Evolutionary conservation across 495 filamentous ascomycete species (phyloP).

Genomic region (Hypoxylon perforatum): DNA sequence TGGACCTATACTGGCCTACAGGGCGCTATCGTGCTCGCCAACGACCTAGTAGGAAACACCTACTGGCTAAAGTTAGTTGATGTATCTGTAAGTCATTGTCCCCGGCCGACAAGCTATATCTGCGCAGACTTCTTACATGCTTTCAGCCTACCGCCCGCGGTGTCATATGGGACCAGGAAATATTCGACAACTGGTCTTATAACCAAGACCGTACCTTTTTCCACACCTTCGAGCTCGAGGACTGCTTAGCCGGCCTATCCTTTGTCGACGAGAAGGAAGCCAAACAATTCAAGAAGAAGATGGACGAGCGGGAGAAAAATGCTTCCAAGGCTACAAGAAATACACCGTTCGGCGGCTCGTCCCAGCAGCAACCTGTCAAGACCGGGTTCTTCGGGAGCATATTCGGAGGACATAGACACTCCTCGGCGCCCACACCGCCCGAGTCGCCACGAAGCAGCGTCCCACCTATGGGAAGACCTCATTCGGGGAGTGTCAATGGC

Average conservation of each 20-base stretch:
- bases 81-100: slow-evolving; percentile 76
- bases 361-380: slow-evolving; percentile 52
- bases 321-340: slow-evolving; percentile 84
- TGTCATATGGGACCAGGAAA: slow-evolving; percentile 98
- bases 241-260: slow-evolving; percentile 87
- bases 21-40: slow-evolving; percentile 90
- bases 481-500: slow-evolving; percentile 55
- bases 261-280: slow-evolving; percentile 98
- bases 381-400: slow-evolving; percentile 70
- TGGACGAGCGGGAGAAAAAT: slow-evolving; percentile 93
- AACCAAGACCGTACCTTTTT: slow-evolving; percentile 97
- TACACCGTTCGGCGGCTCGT: slow-evolving; percentile 77
- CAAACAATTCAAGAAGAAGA: slow-evolving; percentile 91
- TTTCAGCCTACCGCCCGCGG: slow-evolving; percentile 79
- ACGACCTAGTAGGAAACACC: slow-evolving; percentile 93
- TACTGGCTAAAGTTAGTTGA: slow-evolving; percentile 98
- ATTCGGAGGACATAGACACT: slow-evolving; percentile 76
- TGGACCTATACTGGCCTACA: slow-evolving; percentile 96
- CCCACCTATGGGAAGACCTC: slow-evolving; percentile 54
- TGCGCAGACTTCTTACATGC: slow-evolving; percentile 36
- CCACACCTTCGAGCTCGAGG: slow-evolving; percentile 94
- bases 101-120: not conserved
- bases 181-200: slow-evolving; percentile 93
- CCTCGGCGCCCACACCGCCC: slow-evolving; percentile 67
- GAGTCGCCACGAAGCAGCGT: slow-evolving; percentile 61